A percentile compares a stretch with the other conserved stretches of the same genome.
Evolutionary conservation across 805 yeast genomes (phyloP).

Genomic region (Saccharomycopsis guyanensis): DNA sequence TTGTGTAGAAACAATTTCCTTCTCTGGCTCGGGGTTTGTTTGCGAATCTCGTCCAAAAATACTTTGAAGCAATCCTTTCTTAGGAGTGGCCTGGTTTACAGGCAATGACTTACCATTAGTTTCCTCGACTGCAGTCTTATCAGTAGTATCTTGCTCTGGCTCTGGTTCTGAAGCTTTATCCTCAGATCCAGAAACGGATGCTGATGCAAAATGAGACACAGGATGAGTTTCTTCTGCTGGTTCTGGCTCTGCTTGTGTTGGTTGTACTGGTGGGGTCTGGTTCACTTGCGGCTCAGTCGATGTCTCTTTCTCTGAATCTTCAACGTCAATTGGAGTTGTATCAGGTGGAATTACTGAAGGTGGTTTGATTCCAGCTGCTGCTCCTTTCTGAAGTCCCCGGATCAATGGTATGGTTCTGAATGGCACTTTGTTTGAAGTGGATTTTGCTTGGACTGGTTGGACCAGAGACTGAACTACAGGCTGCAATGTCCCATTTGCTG

Average conservation of each 20-base stretch:
- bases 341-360: background rate
- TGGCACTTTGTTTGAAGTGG: background rate
- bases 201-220: too few species aligned
- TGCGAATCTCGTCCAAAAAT: background rate
- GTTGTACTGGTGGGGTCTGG: conserved; percentile 1
- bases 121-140: conserved; percentile 22
- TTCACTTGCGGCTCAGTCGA: background rate
- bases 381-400: background rate
- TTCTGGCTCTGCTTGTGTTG: conserved; percentile 28
- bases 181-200: conserved; percentile 34
- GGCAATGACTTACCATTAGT: conserved; percentile 23
- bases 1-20: background rate
- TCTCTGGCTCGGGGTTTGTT: background rate
- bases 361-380: background rate
- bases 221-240: conserved; percentile 32
- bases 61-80: background rate
- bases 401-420: background rate
- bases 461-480: too few species aligned
- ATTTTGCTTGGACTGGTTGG: background rate
- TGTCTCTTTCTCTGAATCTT: background rate
- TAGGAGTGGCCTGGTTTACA: background rate
- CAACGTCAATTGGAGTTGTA: background rate
- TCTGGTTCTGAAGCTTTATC: conserved; percentile 29
- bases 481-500: too few species aligned
- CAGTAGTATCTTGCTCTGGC: conserved; percentile 16